Conservation (phyloP, 1,139 yeast genomes). For the Saccharomyces hybrid region DNA sequence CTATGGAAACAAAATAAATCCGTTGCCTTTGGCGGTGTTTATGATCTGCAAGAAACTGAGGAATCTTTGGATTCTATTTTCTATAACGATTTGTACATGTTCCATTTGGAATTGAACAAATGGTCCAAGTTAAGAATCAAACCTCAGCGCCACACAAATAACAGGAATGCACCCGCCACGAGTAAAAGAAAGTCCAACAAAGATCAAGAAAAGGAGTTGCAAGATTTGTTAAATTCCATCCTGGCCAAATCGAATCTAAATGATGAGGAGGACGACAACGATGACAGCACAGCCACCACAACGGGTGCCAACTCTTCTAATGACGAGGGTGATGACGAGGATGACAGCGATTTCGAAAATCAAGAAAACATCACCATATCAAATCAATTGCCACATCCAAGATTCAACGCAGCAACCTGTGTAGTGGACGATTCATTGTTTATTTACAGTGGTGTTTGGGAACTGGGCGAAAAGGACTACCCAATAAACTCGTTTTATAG, state of each 20-base stretch:
- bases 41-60: constrained; percentile 90
- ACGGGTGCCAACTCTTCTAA: constrained; percentile 33
- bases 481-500: constrained; percentile 80
- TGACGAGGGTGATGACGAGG: constrained; percentile 28
- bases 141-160: constrained; percentile 37
- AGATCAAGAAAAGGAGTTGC: constrained; percentile 72
- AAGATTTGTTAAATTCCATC: constrained; percentile 68
- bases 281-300: constrained; percentile 34
- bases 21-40: constrained; percentile 93
- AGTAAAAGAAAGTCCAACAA: constrained; percentile 22
- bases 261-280: constrained; percentile 49
- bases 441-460: constrained; percentile 91
- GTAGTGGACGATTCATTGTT: constrained; percentile 79
- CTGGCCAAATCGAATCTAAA: constrained; percentile 63
- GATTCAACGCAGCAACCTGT: constrained; percentile 81
- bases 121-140: constrained; percentile 76
- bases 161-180: constrained; percentile 26
- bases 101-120: constrained; percentile 77
- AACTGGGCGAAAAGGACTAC: constrained; percentile 77
- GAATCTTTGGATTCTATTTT: constrained; percentile 82
- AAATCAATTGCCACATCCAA: constrained; percentile 70
- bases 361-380: constrained; percentile 34
- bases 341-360: constrained; percentile 34
- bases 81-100: constrained; percentile 72
- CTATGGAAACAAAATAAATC: constrained; percentile 83